A percentile compares a stretch with the other conserved stretches of the same genome.
phyloP scores from a whole-genome alignment of 1,284 basidiomycete genomes.

The Fomitiporia mediterranea region DNA sequence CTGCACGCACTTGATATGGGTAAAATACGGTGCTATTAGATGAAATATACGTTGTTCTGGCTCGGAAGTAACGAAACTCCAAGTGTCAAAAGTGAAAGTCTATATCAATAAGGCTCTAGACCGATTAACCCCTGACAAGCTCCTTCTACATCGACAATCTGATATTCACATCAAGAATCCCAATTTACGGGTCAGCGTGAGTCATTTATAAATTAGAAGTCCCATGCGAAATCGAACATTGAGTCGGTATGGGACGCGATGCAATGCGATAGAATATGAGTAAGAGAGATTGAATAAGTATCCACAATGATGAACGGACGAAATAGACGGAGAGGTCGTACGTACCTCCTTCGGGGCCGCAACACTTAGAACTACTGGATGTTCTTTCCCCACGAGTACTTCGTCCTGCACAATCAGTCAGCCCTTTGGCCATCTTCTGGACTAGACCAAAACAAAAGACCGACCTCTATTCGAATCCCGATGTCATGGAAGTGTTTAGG shows the following conservation, averaged over 20 bases:
- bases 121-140: slow-evolving; percentile 77
- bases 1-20: not conserved
- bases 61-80: too few relatives aligned
- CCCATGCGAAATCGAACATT: too few relatives aligned
- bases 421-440: not conserved
- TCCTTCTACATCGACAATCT: slow-evolving; percentile 83
- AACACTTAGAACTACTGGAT: slow-evolving; percentile 68
- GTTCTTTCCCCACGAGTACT: slow-evolving; percentile 67
- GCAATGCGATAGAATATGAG: too few relatives aligned
- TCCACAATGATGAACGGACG: slow-evolving; percentile 1
- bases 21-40: not conserved
- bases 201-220: too few relatives aligned
- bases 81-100: too few relatives aligned
- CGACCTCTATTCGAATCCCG: slow-evolving; percentile 84
- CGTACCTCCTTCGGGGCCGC: slow-evolving; percentile 85
- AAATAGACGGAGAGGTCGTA: slow-evolving; percentile 8
- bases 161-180: too few relatives aligned
- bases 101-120: slow-evolving; percentile 55
- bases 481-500: slow-evolving; percentile 86
- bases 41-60: too few relatives aligned
- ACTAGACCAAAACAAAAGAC: slow-evolving; percentile 16
- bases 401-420: slow-evolving; percentile 57
- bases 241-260: too few relatives aligned
- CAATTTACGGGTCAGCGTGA: too few relatives aligned
- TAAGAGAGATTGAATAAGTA: slow-evolving; percentile 4